These are phyloP conservation scores for Xylaria nigripes DNA, from an alignment of 495 filamentous ascomycete species.

Conservation along the genomic window DNA sequence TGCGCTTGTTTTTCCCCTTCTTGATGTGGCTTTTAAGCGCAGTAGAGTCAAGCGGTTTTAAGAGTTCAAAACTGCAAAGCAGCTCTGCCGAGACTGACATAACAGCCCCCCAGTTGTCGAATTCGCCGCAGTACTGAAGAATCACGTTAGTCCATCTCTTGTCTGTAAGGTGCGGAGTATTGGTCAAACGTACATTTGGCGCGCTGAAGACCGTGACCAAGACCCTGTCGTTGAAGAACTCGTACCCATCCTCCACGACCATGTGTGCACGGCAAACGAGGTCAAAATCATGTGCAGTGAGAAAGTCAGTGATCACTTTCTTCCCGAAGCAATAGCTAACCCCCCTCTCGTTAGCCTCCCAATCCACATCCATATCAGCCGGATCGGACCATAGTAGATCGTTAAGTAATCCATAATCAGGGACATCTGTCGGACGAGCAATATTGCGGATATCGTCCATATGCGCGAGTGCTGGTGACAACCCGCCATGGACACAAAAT, in stretches of 20 bases:
- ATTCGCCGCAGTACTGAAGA: constrained; percentile 89
- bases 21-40: constrained; percentile 99
- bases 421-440: constrained; percentile 90
- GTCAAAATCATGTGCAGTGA: constrained; percentile 93
- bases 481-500: constrained; percentile 95
- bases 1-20: constrained; percentile 82
- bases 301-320: constrained; percentile 95
- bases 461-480: constrained; percentile 84
- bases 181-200: constrained; percentile 67
- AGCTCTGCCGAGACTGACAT: constrained; percentile 95
- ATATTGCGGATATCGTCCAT: constrained; percentile 99
- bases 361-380: constrained; percentile 94
- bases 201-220: constrained; percentile 97
- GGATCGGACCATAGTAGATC: constrained; percentile 98
- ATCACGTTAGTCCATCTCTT: neutral
- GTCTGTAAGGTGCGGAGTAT: neutral
- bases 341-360: constrained; percentile 94
- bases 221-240: constrained; percentile 95
- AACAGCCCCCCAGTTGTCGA: constrained; percentile 98
- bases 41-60: constrained; percentile 95
- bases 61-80: constrained; percentile 91
- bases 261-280: constrained; percentile 96
- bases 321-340: constrained; percentile 99
- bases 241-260: constrained; percentile 99
- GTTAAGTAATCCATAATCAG: constrained; percentile 93